Conservation (phyloP, 805 yeast genomes). For the Pichia nanzhaoensis region DNA sequence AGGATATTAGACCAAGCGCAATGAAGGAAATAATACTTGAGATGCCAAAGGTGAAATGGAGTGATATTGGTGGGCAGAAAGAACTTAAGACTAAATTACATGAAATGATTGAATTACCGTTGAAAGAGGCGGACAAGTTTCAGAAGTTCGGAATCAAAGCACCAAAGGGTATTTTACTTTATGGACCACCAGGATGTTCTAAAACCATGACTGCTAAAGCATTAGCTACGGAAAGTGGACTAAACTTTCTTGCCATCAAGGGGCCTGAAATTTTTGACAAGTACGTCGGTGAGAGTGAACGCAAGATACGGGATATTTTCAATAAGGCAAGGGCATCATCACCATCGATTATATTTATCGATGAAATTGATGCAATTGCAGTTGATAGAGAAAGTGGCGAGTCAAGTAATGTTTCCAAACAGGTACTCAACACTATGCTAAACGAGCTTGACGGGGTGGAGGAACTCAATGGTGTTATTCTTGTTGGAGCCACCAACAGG, state of each 20-base stretch:
- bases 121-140: conserved; percentile 76
- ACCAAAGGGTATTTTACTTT: conserved; percentile 86
- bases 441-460: conserved; percentile 98
- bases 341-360: conserved; percentile 93
- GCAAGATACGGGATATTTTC: conserved; percentile 90
- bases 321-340: conserved; percentile 86
- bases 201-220: conserved; percentile 94
- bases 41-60: conserved; percentile 90
- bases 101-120: conserved; percentile 90
- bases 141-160: conserved; percentile 72
- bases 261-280: conserved; percentile 94
- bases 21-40: conserved; percentile 94
- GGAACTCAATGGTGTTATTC: conserved; percentile 85
- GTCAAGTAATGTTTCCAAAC: conserved; percentile 64
- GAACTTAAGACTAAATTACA: conserved; percentile 70
- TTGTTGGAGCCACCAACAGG: conserved; percentile 93
- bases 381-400: conserved; percentile 60
- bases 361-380: conserved; percentile 92
- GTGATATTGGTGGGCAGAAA: conserved; percentile 93
- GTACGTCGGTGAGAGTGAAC: conserved; percentile 93
- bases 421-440: conserved; percentile 82
- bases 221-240: conserved; percentile 89
- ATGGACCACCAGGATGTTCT: conserved; percentile 99
- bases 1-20: conserved; percentile 89
- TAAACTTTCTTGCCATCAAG: conserved; percentile 88